Evolutionary conservation across 1,284 basidiomycete genomes (phyloP).

Genomic region (Cystobasidium sp.): DNA sequence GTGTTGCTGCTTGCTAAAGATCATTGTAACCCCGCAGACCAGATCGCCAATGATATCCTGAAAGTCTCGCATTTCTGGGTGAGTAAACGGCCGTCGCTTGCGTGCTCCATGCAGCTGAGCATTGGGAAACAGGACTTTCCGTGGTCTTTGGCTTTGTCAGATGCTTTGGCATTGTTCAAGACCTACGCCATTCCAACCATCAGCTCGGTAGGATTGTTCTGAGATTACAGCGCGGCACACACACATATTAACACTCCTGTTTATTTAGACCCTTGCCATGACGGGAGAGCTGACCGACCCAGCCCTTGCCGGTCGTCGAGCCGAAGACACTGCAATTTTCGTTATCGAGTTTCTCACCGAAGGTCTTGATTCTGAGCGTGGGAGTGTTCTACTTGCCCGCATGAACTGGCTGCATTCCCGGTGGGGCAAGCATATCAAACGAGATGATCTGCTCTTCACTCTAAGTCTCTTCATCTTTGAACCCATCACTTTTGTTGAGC

Average conservation of each 20-base stretch:
- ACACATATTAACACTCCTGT: no score
- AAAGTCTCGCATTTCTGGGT: conserved; percentile 38
- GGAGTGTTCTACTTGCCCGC: conserved; percentile 13
- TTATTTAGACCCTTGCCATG: conserved; percentile 19
- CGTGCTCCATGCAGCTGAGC: no score
- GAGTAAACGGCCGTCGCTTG: no score
- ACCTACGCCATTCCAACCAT: conserved; percentile 41
- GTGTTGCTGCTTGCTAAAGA: neutral
- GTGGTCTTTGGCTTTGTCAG: conserved; percentile 2
- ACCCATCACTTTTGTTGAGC: conserved; percentile 17
- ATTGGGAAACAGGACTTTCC: no score
- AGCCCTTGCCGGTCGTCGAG: conserved; percentile 6
- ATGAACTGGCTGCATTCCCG: conserved; percentile 41
- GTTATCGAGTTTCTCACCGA: conserved; percentile 22
- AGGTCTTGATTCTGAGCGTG: conserved; percentile 25
- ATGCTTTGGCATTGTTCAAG: conserved; percentile 39
- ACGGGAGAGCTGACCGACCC: conserved; percentile 14
- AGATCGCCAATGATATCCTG: conserved; percentile 33
- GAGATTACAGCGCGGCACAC: no score
- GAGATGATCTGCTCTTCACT: conserved; percentile 33
- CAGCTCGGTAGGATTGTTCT: no score
- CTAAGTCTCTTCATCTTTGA: conserved; percentile 41
- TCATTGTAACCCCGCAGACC: no score
- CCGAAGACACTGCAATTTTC: conserved; percentile 34
- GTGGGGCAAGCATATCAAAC: conserved; percentile 22